Conservation (phyloP, 148 eudicot species). For the Rhododendron henanense region DNA sequence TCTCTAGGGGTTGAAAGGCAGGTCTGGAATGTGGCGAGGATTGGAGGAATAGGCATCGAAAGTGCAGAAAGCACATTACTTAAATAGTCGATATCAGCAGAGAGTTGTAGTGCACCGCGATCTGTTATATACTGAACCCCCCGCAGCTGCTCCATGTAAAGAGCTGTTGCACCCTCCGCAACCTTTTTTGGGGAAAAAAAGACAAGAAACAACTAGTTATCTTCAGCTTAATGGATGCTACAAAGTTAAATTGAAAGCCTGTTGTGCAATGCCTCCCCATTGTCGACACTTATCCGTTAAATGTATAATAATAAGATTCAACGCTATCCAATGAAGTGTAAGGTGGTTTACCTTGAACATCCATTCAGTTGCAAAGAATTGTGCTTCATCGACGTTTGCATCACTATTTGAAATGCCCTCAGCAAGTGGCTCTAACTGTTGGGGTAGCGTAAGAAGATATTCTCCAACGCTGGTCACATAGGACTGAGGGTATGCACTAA, state of each 20-base stretch:
- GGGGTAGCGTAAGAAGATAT: slow-evolving; percentile 96
- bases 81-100: slow-evolving; percentile 85
- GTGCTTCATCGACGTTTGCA: slow-evolving; percentile 79
- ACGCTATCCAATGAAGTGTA: not conserved
- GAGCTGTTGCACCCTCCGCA: slow-evolving; percentile 92
- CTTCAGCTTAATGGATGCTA: not conserved
- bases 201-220: slow-evolving; percentile 3
- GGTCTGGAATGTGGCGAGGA: slow-evolving; percentile 72
- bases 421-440: slow-evolving; percentile 92
- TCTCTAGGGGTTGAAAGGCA: slow-evolving; percentile 83
- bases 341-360: slow-evolving; percentile 70
- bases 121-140: slow-evolving; percentile 87
- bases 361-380: slow-evolving; percentile 78
- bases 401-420: slow-evolving; percentile 81
- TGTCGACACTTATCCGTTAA: not conserved
- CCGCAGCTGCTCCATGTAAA: slow-evolving; percentile 83
- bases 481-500: slow-evolving; percentile 85
- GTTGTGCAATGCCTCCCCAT: not conserved
- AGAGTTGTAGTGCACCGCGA: slow-evolving; percentile 90
- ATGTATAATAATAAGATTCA: not conserved
- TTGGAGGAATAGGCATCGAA: slow-evolving; percentile 75
- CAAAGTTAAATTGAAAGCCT: not conserved
- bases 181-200: slow-evolving; percentile 47
- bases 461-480: slow-evolving; percentile 89
- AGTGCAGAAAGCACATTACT: slow-evolving; percentile 90